phyloP scores from a whole-genome alignment of 371 early-diverging fungal species.

The Apophysomyces ossiformis region DNA sequence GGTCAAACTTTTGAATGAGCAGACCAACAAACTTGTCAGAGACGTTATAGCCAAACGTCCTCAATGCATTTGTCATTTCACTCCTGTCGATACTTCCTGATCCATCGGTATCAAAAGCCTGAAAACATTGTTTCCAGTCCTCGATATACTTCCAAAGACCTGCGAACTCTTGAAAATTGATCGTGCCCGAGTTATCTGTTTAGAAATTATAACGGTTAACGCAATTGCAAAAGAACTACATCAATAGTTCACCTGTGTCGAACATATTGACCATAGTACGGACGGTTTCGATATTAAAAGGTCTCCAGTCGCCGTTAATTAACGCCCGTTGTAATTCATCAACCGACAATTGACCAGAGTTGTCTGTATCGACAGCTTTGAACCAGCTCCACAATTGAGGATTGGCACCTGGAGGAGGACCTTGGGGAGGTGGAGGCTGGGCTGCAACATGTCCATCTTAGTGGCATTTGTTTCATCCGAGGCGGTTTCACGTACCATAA shows the following conservation, averaged over 20 bases:
- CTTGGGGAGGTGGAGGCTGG: conserved; percentile 23
- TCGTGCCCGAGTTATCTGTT: conserved; percentile 63
- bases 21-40: conserved; percentile 58
- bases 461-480: neutral
- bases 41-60: conserved; percentile 78
- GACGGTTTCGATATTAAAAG: conserved; percentile 65
- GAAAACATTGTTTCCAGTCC: conserved; percentile 79
- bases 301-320: conserved; percentile 71
- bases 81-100: conserved; percentile 75
- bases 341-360: conserved; percentile 53
- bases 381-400: conserved; percentile 70
- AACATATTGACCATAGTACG: conserved; percentile 74
- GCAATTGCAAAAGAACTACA: neutral
- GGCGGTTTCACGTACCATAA: neutral
- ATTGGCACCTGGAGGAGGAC: conserved; percentile 38
- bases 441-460: neutral
- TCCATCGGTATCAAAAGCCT: conserved; percentile 80
- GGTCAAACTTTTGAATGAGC: conserved; percentile 76
- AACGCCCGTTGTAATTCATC: conserved; percentile 66
- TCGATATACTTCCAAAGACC: conserved; percentile 79
- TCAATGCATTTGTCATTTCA: conserved; percentile 77
- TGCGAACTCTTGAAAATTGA: conserved; percentile 81
- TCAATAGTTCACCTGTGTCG: conserved; percentile 53
- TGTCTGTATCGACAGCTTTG: conserved; percentile 73
- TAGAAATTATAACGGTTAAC: neutral